These are phyloP conservation scores for Gossypium raimondii DNA, from an alignment of 345 rosid species.

Conservation along the genomic window DNA sequence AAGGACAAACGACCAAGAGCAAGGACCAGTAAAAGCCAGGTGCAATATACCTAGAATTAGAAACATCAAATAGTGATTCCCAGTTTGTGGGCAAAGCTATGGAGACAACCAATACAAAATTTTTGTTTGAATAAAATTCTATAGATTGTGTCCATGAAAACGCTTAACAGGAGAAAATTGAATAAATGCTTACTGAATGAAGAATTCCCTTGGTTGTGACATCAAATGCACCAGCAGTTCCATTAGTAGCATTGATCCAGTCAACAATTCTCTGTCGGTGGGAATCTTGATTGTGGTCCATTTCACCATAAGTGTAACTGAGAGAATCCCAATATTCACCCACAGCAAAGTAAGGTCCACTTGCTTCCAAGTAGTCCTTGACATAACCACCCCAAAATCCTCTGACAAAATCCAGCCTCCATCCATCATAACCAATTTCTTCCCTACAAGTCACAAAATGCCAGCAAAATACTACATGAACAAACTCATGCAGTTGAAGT, in stretches of 20 bases:
- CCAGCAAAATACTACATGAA: conserved; percentile 10
- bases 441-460: conserved; percentile 45
- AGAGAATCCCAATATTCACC: conserved; percentile 99
- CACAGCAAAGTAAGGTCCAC: conserved; percentile 75
- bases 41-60: neutral
- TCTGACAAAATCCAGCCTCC: conserved; percentile 99
- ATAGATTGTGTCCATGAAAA: neutral
- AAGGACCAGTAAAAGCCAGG: conserved; percentile 2
- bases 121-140: neutral
- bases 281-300: conserved; percentile 93
- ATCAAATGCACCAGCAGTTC: conserved; percentile 92
- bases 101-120: neutral
- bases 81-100: neutral
- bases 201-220: conserved; percentile 97
- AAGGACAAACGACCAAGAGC: conserved; percentile 4
- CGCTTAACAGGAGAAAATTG: neutral
- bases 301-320: conserved; percentile 70
- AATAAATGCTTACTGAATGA: conserved; percentile 57
- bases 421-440: conserved; percentile 95
- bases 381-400: conserved; percentile 99
- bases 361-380: conserved; percentile 87
- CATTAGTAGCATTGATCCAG: conserved; percentile 83
- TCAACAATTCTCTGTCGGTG: conserved; percentile 91
- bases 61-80: conserved; percentile 5
- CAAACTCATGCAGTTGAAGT: neutral